Evolutionary conservation across 805 yeast genomes (phyloP), one percentile per base, ranked within the genome.

Genomic region (Spathaspora girioi): DNA sequence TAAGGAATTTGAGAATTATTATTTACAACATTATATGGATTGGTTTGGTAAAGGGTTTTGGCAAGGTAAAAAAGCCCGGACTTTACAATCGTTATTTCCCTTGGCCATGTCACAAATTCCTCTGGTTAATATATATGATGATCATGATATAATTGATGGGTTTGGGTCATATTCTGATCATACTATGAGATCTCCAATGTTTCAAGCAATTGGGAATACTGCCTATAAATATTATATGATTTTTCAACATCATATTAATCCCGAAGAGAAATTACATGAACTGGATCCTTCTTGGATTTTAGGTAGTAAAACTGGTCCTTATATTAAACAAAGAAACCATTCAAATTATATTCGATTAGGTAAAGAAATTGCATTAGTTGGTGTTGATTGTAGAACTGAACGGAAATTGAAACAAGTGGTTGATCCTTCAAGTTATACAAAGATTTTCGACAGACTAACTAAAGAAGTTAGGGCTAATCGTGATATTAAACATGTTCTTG

Each of bases 111-210:
- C 96, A 0, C 82, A 82, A 45, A 92, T 93, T 55, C 98, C 99
- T 5, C 79, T 86, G 35, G 76, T 93, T 50, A 93, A 92, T 66
- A 81, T 93, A 31, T 92, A 74, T 69, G 99, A 93, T 67, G 99
- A 93, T 66, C 99, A 93, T 69, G 98, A 94, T 66, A 89, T 93
- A 48, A 92, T 94, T 58, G 99, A 93, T 64, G 99, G 98, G 2
- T 93, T 83, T 69, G 99, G 98, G 2, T 88, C 97, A 0, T 93
- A 93, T 66, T 75, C 77, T 46, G 87, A 90, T 57, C 51, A 67
- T 1, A 89, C 96, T 32, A 91, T 90, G 97, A 59, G 60, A 2
- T 80, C 83, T 40, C 83, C 82, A 1, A 79, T 89, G 8, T 89
- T 93, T 64, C 65, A 68, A 51, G 81, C 85, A 11, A 78, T 93